These are phyloP conservation scores for Cytospora schulzeri DNA, from an alignment of 2,329 filamentous ascomycete species.

Conservation along the genomic window DNA sequence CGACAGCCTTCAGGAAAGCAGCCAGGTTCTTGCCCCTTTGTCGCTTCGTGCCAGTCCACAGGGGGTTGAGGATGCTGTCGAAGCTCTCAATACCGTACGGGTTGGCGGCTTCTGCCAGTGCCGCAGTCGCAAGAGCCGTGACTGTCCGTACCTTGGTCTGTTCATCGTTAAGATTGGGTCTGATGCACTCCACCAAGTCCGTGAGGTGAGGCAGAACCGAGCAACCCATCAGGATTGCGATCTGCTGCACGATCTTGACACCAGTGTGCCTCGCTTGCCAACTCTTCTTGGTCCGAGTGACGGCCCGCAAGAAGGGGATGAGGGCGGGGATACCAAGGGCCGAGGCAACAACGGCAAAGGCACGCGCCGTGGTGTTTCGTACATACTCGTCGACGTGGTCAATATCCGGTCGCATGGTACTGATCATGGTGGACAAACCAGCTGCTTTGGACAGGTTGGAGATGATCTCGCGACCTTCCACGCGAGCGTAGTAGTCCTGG, in stretches of 20 bases:
- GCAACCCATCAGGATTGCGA: constrained; percentile 98
- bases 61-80: constrained; percentile 92
- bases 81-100: constrained; percentile 99
- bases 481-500: constrained; percentile 98
- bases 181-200: constrained; percentile 94
- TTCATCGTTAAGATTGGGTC: constrained; percentile 93
- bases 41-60: constrained; percentile 95
- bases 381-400: constrained; percentile 99
- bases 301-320: constrained; percentile 90
- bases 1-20: constrained; percentile 94
- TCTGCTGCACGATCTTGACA: constrained; percentile 99
- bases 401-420: constrained; percentile 97
- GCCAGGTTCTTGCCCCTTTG: constrained; percentile 95
- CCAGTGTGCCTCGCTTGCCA: constrained; percentile 98
- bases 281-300: constrained; percentile 97
- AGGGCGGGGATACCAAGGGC: constrained; percentile 94
- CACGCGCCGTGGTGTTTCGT: constrained; percentile 93
- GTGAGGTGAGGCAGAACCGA: constrained; percentile 94
- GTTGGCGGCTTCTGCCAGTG: constrained; percentile 92
- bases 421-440: constrained; percentile 97
- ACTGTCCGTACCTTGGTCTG: constrained; percentile 98
- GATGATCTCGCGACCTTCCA: constrained; percentile 98
- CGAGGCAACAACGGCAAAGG: constrained; percentile 95
- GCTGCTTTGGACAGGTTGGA: constrained; percentile 97
- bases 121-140: constrained; percentile 91